phyloP scores from a whole-genome alignment of 2,329 filamentous ascomycete genomes.

The Rhynchosporium agropyri region DNA sequence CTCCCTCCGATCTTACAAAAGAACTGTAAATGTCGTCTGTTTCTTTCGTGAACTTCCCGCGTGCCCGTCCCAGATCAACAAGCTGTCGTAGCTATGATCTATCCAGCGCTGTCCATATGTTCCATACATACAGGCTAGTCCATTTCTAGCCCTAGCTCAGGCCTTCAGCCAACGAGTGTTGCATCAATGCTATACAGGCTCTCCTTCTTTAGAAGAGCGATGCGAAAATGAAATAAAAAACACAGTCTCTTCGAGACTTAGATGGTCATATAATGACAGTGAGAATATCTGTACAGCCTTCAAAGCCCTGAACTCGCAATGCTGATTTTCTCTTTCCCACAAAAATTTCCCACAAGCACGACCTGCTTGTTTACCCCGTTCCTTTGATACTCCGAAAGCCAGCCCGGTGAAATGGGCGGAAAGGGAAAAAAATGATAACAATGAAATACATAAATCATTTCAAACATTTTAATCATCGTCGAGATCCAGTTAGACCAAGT shows the following conservation, averaged over 20 bases:
- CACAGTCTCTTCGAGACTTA: neutral
- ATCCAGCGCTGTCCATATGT: neutral
- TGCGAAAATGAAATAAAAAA: neutral
- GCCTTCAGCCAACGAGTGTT: constrained; percentile 10
- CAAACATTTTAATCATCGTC: constrained; percentile 19
- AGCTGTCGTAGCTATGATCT: neutral
- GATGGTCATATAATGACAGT: constrained; percentile 8
- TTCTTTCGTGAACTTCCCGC: constrained; percentile 2
- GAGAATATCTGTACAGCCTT: constrained; percentile 16
- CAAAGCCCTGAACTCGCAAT: constrained; percentile 3
- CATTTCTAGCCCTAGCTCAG: constrained; percentile 1
- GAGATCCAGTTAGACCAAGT: neutral
- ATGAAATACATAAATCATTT: constrained; percentile 31
- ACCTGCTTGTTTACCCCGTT: constrained; percentile 18
- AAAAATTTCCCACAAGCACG: constrained; percentile 10
- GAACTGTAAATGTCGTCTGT: neutral
- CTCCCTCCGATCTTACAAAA: neutral
- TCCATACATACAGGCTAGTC: neutral
- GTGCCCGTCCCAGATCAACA: neutral
- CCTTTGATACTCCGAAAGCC: constrained; percentile 14
- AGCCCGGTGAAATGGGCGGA: neutral
- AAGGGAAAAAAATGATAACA: constrained; percentile 9
- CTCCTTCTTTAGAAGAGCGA: neutral
- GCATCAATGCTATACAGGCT: constrained; percentile 15
- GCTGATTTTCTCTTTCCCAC: constrained; percentile 15